Evolutionary conservation across 306 rosid genomes (phyloP), one percentile per base, ranked within the genome.

Genomic region (Coriaria nepalensis): DNA sequence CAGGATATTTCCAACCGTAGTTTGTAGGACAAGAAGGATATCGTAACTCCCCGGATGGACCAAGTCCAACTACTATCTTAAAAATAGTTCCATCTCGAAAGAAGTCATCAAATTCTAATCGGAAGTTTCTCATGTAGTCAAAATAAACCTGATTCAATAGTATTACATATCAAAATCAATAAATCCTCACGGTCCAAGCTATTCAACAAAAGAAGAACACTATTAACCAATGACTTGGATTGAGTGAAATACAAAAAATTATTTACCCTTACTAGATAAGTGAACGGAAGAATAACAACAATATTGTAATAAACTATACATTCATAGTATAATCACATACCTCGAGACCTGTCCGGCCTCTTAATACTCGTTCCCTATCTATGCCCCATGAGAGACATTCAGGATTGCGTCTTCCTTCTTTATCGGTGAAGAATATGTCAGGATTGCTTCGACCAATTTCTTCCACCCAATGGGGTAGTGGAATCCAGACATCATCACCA

Each of bases 1-100:
- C 98, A 35, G 98, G 96, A 69, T 79, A 85, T 57, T 94, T 78
- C 98, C 98, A 90, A 55, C 98, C 98, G 75, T 90, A 93, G 81
- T 85, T 90, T 46, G 82, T 92, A 40, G 98, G 86, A 77, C 53
- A 73, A 55, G 94, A 85, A 64, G 98, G 95, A 66, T 73, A 85
- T 60, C 96, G 73, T 33, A 90, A 74, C 68, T 90, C 98, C 64
- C 98, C 98, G 56, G 95, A 78, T 5, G 98, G 98, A 59, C 98
- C 98, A 46, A 90, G 67, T 49, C 98, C 98, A 66, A 90, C 73
- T 85, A 75, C 94, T 81, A 90, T 65, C 80, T 65, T 65, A 52
- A 92, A 71, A 76, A 90, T 75, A 49, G 63, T 62, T 38, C 85
- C 87, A 50, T 79, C 85, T 71, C 73, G 80, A 39, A 90, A 85